Evolutionary conservation across 2,329 filamentous ascomycete genomes (phyloP), one percentile per base, ranked within the genome.

Genomic region (Ustulina deusta): DNA sequence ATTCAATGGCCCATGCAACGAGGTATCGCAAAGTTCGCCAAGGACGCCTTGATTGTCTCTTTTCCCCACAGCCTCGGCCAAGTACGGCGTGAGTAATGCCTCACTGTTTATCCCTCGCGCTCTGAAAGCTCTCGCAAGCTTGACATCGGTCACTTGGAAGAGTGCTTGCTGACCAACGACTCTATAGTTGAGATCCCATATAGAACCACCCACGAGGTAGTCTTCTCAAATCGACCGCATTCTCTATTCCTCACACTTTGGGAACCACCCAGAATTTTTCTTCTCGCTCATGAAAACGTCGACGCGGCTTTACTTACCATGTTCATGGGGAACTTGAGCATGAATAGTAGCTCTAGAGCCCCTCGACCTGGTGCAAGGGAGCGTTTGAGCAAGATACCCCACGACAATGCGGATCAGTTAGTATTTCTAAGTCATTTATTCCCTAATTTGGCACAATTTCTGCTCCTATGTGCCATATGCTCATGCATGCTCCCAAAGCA

Each of bases 201-300:
- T 42, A 79, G 81, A 22, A 84, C 79, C 1, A 82, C 88, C 36
- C 69, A 84, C 32, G 82, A 86, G 57, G 73, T 84, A 9, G 76
- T 87, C 1, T 74, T 77, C 72, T 81, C 76, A 75, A 76, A 36
- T 38, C 73, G 22, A 57, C 79, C 69, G 62, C 78, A 68, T 2
- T 78, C 80, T 0, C 73, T 89, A 17, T 85, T 83, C 0, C 71
- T 90, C 2, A 85, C 87, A 0, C 81, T 90, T 9, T 79, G 74
- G 22, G 82, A 85, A 34, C 81, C 86, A 1, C 87, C 87, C 0
- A 80, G 80, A 1, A 84, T 87, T 59, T 87, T 86, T 60, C 42
- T 36, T 6, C 25, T 56, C 7, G 7, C 51, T 27, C 40, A 57
- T 22, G 38, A 55, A 32, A 46, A 20, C 9, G 29, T 71, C 0